Conservation (phyloP, 1,139 yeast genomes). For the Geotrichum australiense region DNA sequence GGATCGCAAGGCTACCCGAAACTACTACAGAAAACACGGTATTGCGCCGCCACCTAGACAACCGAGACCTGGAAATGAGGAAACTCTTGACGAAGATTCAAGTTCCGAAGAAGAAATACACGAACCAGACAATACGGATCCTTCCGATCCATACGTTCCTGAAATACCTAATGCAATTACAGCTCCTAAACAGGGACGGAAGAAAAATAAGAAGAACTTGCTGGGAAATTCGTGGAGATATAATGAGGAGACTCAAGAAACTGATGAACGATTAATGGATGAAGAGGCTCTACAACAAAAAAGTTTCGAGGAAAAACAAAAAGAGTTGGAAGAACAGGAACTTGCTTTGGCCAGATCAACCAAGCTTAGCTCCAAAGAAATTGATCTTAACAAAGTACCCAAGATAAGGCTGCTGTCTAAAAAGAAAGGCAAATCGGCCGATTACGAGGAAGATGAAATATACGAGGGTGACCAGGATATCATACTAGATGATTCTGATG, state of each 20-base stretch:
- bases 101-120: neutral
- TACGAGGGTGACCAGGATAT: slow-evolving; percentile 7
- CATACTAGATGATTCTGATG: slow-evolving; percentile 5
- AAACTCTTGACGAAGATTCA: neutral
- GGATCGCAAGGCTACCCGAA: slow-evolving; percentile 18
- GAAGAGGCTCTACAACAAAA: neutral
- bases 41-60: slow-evolving; percentile 10
- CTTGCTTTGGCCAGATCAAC: slow-evolving; percentile 8
- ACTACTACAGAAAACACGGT: slow-evolving; percentile 18
- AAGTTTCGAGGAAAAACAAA: slow-evolving; percentile 8
- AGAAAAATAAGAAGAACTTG: slow-evolving; percentile 8
- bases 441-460: neutral
- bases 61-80: slow-evolving; percentile 1
- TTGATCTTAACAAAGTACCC: slow-evolving; percentile 6
- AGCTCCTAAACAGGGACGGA: slow-evolving; percentile 4
- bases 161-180: slow-evolving; percentile 4
- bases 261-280: slow-evolving; percentile 4
- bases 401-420: slow-evolving; percentile 1
- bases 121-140: slow-evolving; percentile 8
- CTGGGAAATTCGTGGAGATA: slow-evolving; percentile 17
- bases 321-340: slow-evolving; percentile 14
- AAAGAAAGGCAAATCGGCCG: neutral
- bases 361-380: slow-evolving; percentile 1
- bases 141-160: slow-evolving; percentile 5
- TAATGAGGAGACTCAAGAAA: slow-evolving; percentile 10